Evolutionary conservation across 1,284 basidiomycete species (phyloP).

Genomic region (Malassezia yamatoensis): DNA sequence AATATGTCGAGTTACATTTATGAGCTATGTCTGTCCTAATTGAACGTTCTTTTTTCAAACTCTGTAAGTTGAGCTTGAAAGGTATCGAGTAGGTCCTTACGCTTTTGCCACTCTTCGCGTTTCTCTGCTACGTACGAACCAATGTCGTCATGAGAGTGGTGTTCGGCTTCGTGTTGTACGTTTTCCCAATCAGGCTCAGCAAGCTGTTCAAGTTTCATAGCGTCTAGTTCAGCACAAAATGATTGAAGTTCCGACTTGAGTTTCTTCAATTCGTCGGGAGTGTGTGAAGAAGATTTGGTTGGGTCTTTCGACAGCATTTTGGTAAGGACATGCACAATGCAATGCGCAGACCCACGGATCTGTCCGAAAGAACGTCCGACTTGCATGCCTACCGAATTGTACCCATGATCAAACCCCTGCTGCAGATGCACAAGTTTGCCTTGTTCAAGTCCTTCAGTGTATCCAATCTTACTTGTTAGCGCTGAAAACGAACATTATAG

Average conservation of each 20-base stretch:
- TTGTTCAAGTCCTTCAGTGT: conserved; percentile 70
- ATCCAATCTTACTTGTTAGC: conserved; percentile 58
- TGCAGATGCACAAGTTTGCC: conserved; percentile 70
- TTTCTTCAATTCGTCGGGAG: not conserved
- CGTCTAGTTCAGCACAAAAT: not conserved
- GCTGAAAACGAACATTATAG: conserved; percentile 11
- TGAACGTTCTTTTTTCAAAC: not conserved
- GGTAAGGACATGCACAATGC: not conserved
- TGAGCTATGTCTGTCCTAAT: too few species aligned
- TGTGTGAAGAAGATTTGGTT: not conserved
- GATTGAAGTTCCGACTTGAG: not conserved
- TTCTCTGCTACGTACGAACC: not conserved
- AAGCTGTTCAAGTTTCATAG: not conserved
- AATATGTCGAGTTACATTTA: too few species aligned
- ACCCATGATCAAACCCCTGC: conserved; percentile 68
- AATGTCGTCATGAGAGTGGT: not conserved
- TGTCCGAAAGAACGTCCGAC: conserved; percentile 62
- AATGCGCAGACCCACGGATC: conserved; percentile 55
- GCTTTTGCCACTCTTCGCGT: not conserved
- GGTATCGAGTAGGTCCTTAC: not conserved
- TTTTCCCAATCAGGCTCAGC: conserved; percentile 14
- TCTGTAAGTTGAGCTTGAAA: not conserved
- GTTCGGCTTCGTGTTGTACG: conserved; percentile 4
- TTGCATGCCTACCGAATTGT: conserved; percentile 60
- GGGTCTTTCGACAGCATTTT: not conserved